Base-by-base conservation (phyloP, 1,284 basidiomycete genomes). In the Afroboletus lepidellus region DNA sequence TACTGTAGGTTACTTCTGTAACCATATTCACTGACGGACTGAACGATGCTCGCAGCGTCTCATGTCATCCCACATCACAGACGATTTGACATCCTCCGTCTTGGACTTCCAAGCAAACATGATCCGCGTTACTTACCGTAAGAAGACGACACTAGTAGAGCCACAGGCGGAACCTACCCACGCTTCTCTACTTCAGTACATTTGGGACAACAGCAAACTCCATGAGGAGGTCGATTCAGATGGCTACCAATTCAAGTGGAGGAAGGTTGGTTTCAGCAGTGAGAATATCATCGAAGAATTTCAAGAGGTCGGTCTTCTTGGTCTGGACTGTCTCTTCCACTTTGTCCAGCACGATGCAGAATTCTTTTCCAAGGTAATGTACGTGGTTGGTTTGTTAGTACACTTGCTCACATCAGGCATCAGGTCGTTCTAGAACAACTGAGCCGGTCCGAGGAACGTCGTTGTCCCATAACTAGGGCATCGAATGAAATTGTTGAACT, bases 81-180 rank as follows among this genome's bases (percentile, higher is more conserved):
- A 95, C 59, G 92, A 95, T 65, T 75, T 93, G 42, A 85, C 87
- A 4, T 92, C 88, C 0, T 90, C 87, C 56, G 92, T 97, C 48
- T 79, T 96, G 51, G 91, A 95, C 62, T 97, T 96, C 69, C 94
- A 97, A 76, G 85, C 89, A 37, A 93, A 93, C 68, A 84, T 94
- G 61, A 79, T 92, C 49, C 81, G 90, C 25, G 83, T 94, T 16
- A 85, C 87, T 2, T 87, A 92, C 62, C 82, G 86, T 46, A 87
- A 87, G 67, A 92, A 95, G 69, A 84, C 79, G 8, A 89, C 85
- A 0, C 72, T 83, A 3, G 88, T 97, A 29, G 83, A 92, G 58
- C 83, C 87, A 3, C 80, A 83, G 24, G 70, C 72, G 38, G 82
- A 87, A 57, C 74, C 78, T 3, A 70, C 74, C 0, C 90, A 94